Percentiles rank a stretch among this genome's conserved stretches.
Conservation (phyloP, 495 filamentous ascomycete species). For the Tuber magnatum region DNA sequence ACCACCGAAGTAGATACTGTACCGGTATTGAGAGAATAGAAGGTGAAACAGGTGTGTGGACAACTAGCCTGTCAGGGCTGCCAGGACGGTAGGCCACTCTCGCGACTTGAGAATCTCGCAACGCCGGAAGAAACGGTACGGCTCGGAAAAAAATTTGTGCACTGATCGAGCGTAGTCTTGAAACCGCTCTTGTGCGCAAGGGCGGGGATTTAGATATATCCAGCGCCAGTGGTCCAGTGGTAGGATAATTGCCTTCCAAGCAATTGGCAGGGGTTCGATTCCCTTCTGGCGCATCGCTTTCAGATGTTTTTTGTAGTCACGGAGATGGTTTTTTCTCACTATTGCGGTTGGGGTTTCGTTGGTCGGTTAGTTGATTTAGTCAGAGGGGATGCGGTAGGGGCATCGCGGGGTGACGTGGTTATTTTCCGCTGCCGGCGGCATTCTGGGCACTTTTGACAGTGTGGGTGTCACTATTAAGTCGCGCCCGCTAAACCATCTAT, state of each 20-base stretch:
- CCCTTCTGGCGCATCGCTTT: constrained; percentile 10
- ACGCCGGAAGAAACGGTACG: too few relatives aligned
- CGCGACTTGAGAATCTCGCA: too few relatives aligned
- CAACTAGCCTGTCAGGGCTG: too few relatives aligned
- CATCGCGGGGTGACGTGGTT: not conserved
- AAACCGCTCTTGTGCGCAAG: not conserved
- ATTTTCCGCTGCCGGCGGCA: not conserved
- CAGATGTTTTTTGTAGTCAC: not conserved
- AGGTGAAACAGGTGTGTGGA: too few relatives aligned
- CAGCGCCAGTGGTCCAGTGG: constrained; percentile 24
- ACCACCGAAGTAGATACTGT: too few relatives aligned
- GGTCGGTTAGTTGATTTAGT: not conserved
- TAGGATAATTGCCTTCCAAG: constrained; percentile 31
- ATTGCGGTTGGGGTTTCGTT: not conserved
- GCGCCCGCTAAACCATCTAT: not conserved
- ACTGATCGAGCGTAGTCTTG: not conserved
- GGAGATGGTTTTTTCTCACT: not conserved
- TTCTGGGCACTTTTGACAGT: not conserved
- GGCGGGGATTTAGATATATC: not conserved
- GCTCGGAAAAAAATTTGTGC: not conserved
- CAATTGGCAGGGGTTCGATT: constrained; percentile 26
- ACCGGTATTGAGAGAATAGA: too few relatives aligned
- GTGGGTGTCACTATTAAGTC: not conserved
- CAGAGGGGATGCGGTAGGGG: too few relatives aligned
- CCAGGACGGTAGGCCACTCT: too few relatives aligned